Conservation (phyloP, 2,329 filamentous ascomycete species). For the Fusarium robinianum region DNA sequence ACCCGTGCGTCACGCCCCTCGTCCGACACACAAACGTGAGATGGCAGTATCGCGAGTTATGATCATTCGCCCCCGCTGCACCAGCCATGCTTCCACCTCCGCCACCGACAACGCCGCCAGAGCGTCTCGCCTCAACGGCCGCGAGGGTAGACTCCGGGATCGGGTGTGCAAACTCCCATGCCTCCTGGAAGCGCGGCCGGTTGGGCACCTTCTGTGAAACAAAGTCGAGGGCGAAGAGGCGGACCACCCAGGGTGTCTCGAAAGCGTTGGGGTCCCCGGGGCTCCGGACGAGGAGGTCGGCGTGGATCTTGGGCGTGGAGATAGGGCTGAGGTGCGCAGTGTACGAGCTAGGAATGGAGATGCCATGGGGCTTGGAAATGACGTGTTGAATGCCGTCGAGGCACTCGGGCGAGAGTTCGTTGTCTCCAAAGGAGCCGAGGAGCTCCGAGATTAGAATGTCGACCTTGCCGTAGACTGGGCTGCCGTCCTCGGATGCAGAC, state of each 20-base stretch:
- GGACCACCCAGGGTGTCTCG: constrained; percentile 93
- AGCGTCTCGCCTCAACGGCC: constrained; percentile 59
- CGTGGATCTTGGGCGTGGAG: constrained; percentile 80
- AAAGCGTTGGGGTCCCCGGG: constrained; percentile 71
- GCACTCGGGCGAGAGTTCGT: constrained; percentile 95
- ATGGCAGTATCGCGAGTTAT: constrained; percentile 82
- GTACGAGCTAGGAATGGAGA: constrained; percentile 92
- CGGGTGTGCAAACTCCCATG: constrained; percentile 82
- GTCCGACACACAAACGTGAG: constrained; percentile 78
- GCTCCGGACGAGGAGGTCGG: constrained; percentile 72
- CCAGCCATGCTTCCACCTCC: constrained; percentile 75
- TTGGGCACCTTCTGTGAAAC: constrained; percentile 68
- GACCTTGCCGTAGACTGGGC: constrained; percentile 66
- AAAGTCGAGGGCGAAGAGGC: constrained; percentile 87
- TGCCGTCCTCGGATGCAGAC: constrained; percentile 48
- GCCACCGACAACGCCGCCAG: constrained; percentile 67
- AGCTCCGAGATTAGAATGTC: constrained; percentile 95
- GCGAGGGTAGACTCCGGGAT: constrained; percentile 63
- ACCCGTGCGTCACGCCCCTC: constrained; percentile 83
- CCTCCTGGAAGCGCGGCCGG: constrained; percentile 69
- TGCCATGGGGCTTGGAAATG: constrained; percentile 75
- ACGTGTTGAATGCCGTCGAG: constrained; percentile 94
- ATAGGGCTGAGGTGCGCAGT: constrained; percentile 94
- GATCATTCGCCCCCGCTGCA: constrained; percentile 82
- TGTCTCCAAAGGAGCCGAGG: constrained; percentile 93